phyloP scores from a whole-genome alignment of 495 filamentous ascomycete species.

The Penicillium bovifimosum region DNA sequence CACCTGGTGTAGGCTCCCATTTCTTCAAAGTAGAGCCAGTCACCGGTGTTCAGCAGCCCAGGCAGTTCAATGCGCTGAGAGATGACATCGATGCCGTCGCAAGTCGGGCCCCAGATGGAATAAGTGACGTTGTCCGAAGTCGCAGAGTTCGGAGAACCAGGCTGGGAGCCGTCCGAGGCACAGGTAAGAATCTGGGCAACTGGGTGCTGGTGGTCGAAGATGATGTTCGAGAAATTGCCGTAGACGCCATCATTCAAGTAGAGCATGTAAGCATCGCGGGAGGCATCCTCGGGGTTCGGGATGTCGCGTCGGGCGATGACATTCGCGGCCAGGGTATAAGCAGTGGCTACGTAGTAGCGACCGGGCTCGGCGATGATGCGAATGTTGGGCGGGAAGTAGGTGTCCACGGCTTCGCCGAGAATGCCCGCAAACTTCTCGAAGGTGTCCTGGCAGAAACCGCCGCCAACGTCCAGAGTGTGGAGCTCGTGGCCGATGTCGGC shows the following conservation, averaged over 20 bases:
- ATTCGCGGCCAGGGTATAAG: slow-evolving; percentile 88
- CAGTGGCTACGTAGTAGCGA: slow-evolving; percentile 88
- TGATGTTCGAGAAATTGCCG: slow-evolving; percentile 97
- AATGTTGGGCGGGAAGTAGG: slow-evolving; percentile 78
- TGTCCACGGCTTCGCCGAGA: slow-evolving; percentile 72
- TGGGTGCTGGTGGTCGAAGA: slow-evolving; percentile 96
- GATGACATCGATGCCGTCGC: slow-evolving; percentile 95
- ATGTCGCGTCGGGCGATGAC: slow-evolving; percentile 94
- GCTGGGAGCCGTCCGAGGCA: slow-evolving; percentile 40
- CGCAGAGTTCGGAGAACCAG: slow-evolving; percentile 46
- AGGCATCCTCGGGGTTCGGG: slow-evolving; percentile 50
- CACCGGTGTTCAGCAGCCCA: slow-evolving; percentile 74
- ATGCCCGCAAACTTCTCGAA: slow-evolving; percentile 88
- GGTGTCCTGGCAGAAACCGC: slow-evolving; percentile 80
- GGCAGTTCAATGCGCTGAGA: slow-evolving; percentile 66
- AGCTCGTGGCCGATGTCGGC: slow-evolving; percentile 68
- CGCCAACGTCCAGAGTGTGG: slow-evolving; percentile 88
- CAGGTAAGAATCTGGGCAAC: slow-evolving; percentile 71
- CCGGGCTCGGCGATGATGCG: slow-evolving; percentile 94
- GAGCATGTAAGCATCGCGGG: slow-evolving; percentile 75
- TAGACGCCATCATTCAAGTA: slow-evolving; percentile 97
- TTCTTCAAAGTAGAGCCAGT: slow-evolving; percentile 97
- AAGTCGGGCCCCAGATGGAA: slow-evolving; percentile 97
- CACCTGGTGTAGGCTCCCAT: slow-evolving; percentile 99
- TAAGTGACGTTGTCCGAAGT: slow-evolving; percentile 53